These are phyloP conservation scores for Pelargonium citronellum DNA, from an alignment of 441 rosid genomes.

Conservation along the genomic window DNA sequence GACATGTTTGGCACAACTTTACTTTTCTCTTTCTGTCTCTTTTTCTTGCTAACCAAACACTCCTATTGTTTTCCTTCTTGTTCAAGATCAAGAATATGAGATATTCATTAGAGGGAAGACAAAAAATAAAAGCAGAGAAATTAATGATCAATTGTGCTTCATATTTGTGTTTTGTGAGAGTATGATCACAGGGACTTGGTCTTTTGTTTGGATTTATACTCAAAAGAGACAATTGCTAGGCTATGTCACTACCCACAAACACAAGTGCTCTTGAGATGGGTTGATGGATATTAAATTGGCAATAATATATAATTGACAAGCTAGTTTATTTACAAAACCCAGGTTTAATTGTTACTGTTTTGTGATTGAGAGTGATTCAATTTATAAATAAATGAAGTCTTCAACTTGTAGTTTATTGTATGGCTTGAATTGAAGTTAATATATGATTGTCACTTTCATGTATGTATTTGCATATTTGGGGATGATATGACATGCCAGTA, in stretches of 20 bases:
- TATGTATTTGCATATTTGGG: too few relatives aligned
- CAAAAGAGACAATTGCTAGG: conserved; percentile 11
- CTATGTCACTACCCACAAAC: conserved; percentile 1
- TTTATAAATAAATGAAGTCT: too few relatives aligned
- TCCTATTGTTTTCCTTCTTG: conserved; percentile 19
- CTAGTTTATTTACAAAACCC: not conserved
- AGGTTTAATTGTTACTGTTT: too few relatives aligned
- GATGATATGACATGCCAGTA: too few relatives aligned
- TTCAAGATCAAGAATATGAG: conserved; percentile 35
- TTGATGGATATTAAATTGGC: not conserved
- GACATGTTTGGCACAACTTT: conserved; percentile 35
- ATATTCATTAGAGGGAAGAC: not conserved
- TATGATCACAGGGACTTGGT: conserved; percentile 28
- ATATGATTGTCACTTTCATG: too few relatives aligned
- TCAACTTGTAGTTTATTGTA: too few relatives aligned
- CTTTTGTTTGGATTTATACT: conserved; percentile 43
- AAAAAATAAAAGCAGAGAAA: too few relatives aligned
- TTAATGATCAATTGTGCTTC: too few relatives aligned
- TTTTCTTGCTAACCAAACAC: conserved; percentile 6
- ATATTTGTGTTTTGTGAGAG: not conserved
- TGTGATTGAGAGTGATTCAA: too few relatives aligned
- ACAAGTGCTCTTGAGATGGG: conserved; percentile 4
- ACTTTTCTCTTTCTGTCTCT: conserved; percentile 11
- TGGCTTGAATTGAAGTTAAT: too few relatives aligned
- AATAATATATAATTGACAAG: not conserved